Conservation (phyloP, 208 protist genomes). For the Trypanosoma boissoni region DNA sequence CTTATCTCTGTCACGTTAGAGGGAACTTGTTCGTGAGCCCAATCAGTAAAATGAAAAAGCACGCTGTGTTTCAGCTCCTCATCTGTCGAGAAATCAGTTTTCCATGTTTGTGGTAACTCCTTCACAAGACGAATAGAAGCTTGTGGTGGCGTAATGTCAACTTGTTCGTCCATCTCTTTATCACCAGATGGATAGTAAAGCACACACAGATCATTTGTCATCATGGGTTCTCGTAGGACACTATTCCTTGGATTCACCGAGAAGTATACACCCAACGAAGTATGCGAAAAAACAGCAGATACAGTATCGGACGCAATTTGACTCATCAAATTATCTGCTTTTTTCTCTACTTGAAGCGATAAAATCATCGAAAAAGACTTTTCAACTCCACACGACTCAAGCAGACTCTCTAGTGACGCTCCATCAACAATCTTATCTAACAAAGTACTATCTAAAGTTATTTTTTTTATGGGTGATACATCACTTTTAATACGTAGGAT, state of each 20-base stretch:
- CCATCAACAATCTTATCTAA: slow-evolving; percentile 10
- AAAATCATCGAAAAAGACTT: too few relatives aligned
- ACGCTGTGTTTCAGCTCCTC: slow-evolving; percentile 63
- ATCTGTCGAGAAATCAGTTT: slow-evolving; percentile 31
- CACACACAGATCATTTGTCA: slow-evolving; percentile 38
- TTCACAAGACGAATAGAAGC: slow-evolving; percentile 32
- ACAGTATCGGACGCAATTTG: slow-evolving; percentile 11
- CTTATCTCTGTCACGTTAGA: slow-evolving; percentile 38
- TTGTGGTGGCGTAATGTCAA: slow-evolving; percentile 17
- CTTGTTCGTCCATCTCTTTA: slow-evolving; percentile 1
- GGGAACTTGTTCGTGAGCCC: slow-evolving; percentile 27
- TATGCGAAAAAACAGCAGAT: slow-evolving; percentile 42
- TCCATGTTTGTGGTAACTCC: slow-evolving; percentile 44
- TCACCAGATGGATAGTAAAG: slow-evolving; percentile 58
- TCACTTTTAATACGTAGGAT: slow-evolving; percentile 9
- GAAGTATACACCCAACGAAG: slow-evolving; percentile 44
- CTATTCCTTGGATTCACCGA: slow-evolving; percentile 33
- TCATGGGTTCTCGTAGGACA: slow-evolving; percentile 42
- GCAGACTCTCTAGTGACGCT: slow-evolving; percentile 6
- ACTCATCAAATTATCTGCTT: not conserved
- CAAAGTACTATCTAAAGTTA: slow-evolving; percentile 2
- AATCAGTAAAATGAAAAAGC: slow-evolving; percentile 57
- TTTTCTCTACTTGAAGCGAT: too few relatives aligned
- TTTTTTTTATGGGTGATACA: not conserved
- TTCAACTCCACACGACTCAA: too few relatives aligned